Conservation (phyloP, 2,329 filamentous ascomycete species). For the Tympanopsis confertula region DNA sequence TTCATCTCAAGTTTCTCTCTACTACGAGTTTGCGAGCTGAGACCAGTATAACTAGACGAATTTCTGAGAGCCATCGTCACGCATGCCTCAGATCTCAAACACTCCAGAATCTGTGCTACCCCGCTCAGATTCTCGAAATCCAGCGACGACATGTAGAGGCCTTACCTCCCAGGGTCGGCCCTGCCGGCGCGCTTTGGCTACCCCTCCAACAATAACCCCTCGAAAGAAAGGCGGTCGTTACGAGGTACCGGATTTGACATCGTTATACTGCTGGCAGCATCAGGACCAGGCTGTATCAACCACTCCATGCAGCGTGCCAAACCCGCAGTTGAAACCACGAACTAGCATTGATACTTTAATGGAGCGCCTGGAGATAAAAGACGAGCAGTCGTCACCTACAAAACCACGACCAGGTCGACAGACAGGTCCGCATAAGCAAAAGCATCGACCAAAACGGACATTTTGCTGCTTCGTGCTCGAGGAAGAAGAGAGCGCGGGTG, state of each 20-base stretch:
- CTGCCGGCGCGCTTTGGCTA: neutral
- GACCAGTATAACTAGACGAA: no score
- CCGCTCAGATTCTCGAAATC: neutral
- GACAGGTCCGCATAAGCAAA: no score
- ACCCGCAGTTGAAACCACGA: neutral
- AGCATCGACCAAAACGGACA: neutral
- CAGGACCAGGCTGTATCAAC: neutral
- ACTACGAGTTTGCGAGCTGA: no score
- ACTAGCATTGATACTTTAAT: constrained; percentile 1
- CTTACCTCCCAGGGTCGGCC: neutral
- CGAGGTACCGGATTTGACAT: no score
- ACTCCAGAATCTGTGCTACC: no score
- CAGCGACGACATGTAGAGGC: constrained; percentile 1
- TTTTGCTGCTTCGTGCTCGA: neutral
- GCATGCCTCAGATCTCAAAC: neutral
- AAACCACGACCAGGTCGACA: no score
- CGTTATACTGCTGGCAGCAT: constrained; percentile 1
- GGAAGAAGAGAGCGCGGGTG: neutral
- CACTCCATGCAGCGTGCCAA: no score
- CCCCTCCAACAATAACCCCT: neutral
- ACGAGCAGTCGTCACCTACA: neutral
- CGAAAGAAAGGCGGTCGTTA: no score
- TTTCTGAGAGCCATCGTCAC: no score
- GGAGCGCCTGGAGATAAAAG: neutral
- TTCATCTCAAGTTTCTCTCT: no score